Percentiles rank a stretch among this genome's conserved stretches.
Evolutionary conservation across 176 grass and related monocot genomes (phyloP).

Genomic region (Eragrostis nindensis): DNA sequence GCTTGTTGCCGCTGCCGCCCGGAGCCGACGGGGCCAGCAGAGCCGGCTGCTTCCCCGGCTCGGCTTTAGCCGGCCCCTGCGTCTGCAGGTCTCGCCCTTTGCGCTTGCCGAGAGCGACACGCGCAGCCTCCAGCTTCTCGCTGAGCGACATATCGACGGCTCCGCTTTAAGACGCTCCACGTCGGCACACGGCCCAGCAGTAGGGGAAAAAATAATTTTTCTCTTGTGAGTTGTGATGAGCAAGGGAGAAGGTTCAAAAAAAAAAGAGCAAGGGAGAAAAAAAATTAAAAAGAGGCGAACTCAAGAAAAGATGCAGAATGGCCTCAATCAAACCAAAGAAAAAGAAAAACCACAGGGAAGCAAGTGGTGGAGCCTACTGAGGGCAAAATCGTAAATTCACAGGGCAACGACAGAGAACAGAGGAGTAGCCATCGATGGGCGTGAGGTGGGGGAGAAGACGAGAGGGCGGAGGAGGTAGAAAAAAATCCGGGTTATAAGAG

Average conservation of each 20-base stretch:
- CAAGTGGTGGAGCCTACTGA: slow-evolving; percentile 35
- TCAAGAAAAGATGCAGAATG: neutral
- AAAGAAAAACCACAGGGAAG: neutral
- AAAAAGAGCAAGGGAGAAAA: neutral
- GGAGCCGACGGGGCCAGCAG: neutral
- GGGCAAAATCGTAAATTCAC: slow-evolving; percentile 36
- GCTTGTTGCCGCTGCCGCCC: slow-evolving; percentile 39
- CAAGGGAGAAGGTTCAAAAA: no score
- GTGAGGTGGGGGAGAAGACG: neutral
- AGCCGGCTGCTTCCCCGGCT: slow-evolving; percentile 34
- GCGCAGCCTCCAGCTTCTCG: slow-evolving; percentile 59
- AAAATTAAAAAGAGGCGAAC: neutral
- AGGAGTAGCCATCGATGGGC: neutral
- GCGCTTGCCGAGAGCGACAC: slow-evolving; percentile 63
- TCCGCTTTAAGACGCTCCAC: slow-evolving; percentile 24
- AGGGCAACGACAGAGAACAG: neutral
- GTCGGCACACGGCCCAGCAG: slow-evolving; percentile 34
- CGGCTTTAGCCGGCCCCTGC: slow-evolving; percentile 42
- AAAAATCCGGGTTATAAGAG: neutral
- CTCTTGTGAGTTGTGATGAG: neutral
- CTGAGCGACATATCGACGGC: slow-evolving; percentile 66
- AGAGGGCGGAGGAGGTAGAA: neutral
- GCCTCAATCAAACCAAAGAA: neutral
- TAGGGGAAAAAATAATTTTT: neutral
- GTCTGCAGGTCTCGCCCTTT: slow-evolving; percentile 54